Conservation (phyloP, 2,329 filamentous ascomycete species). For the Exophiala spinifera region DNA sequence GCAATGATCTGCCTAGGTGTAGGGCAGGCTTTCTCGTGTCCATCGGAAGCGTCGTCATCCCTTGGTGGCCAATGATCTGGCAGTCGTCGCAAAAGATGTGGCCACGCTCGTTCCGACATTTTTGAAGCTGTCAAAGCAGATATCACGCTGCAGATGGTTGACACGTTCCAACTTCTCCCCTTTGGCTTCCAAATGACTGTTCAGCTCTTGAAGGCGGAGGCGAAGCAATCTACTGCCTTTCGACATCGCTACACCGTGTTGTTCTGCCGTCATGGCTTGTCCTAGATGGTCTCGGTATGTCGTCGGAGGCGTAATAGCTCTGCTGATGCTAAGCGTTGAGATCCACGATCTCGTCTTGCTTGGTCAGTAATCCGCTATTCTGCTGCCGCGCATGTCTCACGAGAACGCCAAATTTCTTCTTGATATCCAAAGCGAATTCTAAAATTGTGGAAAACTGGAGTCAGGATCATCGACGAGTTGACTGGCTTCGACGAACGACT, state of each 20-base stretch:
- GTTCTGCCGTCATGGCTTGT: background rate
- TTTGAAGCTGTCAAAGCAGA: conserved; percentile 7
- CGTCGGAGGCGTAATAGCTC: background rate
- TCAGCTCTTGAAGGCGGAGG: conserved; percentile 1
- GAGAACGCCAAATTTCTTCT: background rate
- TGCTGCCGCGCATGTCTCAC: background rate
- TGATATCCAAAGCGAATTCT: background rate
- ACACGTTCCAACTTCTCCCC: background rate
- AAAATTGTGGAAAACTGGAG: conserved; percentile 5
- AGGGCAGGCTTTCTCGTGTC: background rate
- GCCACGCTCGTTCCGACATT: conserved; percentile 4
- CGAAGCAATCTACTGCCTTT: conserved; percentile 1
- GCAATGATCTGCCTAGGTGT: background rate
- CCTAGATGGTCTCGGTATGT: background rate
- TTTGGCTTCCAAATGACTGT: conserved; percentile 2
- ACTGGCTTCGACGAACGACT: conserved; percentile 1
- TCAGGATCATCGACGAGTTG: background rate
- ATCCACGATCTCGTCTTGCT: conserved; percentile 1
- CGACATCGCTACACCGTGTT: background rate
- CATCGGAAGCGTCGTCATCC: background rate
- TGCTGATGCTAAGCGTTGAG: background rate
- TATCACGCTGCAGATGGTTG: background rate
- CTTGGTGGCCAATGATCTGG: background rate
- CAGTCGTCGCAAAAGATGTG: conserved; percentile 2
- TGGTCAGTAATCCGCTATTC: background rate